A percentile compares a stretch with the other conserved stretches of the same genome.
Conservation (phyloP, 306 rosid species). For the Spatholobus suberectus region DNA sequence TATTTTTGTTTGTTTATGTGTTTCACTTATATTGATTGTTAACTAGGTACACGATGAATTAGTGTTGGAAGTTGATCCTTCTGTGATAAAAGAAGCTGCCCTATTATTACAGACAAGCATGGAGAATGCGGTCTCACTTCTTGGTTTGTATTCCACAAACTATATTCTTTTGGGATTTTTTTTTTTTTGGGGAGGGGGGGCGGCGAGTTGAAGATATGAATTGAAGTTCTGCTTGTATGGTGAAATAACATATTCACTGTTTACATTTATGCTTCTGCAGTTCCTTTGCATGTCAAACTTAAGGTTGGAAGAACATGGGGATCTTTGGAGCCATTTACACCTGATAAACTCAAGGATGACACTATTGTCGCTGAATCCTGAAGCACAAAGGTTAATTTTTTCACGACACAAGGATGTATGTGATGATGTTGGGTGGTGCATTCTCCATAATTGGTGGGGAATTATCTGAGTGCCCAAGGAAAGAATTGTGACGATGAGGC, state of each 20-base stretch:
- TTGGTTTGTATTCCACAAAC: conserved; percentile 60
- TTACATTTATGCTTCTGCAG: conserved; percentile 55
- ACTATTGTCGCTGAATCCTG: conserved; percentile 46
- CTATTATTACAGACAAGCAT: conserved; percentile 75
- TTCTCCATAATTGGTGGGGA: conserved; percentile 5
- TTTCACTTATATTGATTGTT: conserved; percentile 38
- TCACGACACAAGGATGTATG: conserved; percentile 28
- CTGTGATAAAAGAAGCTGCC: conserved; percentile 78
- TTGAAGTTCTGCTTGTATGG: conserved; percentile 13
- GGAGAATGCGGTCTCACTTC: conserved; percentile 91
- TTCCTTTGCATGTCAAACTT: conserved; percentile 86
- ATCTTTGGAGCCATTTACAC: conserved; percentile 74
- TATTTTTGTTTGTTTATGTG: neutral
- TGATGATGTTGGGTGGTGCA: conserved; percentile 25
- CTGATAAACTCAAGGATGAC: conserved; percentile 48
- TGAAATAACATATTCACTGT: conserved; percentile 32
- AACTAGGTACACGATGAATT: conserved; percentile 93
- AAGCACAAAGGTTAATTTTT: conserved; percentile 24
- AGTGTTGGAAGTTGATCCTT: conserved; percentile 91
- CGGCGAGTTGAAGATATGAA: neutral
- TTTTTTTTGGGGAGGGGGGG: neutral
- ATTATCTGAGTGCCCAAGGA: neutral
- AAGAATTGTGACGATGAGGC: conserved; percentile 18
- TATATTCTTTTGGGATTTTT: neutral
- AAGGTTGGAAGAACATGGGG: conserved; percentile 97